phyloP scores from a whole-genome alignment of 2,329 filamentous ascomycete species.

The Diplodia corticola region DNA sequence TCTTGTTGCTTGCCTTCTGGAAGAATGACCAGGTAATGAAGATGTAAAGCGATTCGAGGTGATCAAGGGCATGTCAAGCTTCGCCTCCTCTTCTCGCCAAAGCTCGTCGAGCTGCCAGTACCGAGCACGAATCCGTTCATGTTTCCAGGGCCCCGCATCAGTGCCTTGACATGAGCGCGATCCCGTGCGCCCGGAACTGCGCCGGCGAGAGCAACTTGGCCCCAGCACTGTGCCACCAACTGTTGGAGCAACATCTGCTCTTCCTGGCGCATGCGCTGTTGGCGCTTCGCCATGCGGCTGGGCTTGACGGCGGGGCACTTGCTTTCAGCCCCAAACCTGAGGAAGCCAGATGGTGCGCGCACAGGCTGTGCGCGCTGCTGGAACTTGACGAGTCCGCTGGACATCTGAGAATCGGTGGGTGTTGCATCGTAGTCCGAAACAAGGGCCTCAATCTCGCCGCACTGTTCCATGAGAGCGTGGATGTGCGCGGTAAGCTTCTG shows the following conservation, averaged over 20 bases:
- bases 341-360: not conserved
- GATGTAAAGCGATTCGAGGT: not conserved
- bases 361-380: conserved; percentile 14
- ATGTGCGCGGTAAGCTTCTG: conserved; percentile 45
- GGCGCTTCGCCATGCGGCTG: conserved; percentile 49
- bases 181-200: conserved; percentile 7
- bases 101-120: not conserved
- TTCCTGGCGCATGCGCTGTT: conserved; percentile 46
- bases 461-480: conserved; percentile 49
- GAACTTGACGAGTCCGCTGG: not conserved
- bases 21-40: not conserved
- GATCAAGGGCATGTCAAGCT: conserved; percentile 22
- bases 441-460: conserved; percentile 44
- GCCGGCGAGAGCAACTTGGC: conserved; percentile 29
- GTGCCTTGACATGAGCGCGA: conserved; percentile 8
- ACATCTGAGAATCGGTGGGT: conserved; percentile 26
- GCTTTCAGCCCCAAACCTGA: conserved; percentile 6
- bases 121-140: not conserved
- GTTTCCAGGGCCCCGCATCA: not conserved
- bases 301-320: conserved; percentile 33
- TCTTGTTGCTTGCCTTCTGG: not conserved
- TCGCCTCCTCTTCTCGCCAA: conserved; percentile 18
- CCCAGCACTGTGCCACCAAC: conserved; percentile 47
- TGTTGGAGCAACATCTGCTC: conserved; percentile 46
- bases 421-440: conserved; percentile 32